Base-by-base conservation (phyloP, 2,329 filamentous ascomycete genomes). In the Paracamarosporium sp. region DNA sequence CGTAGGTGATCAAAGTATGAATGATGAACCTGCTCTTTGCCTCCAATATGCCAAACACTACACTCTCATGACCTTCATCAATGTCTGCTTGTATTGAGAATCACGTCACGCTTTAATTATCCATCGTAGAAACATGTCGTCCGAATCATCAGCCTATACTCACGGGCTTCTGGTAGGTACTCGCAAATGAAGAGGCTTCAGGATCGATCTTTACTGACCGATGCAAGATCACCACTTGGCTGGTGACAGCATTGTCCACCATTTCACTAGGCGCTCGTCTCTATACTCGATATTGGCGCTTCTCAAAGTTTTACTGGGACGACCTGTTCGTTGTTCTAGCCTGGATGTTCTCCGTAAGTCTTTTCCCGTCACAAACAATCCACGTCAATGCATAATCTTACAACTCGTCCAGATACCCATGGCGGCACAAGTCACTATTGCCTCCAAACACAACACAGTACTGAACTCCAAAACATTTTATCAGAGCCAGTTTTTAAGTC, bases 271-370 rank as follows among this genome's bases (percentile, higher is more conserved):
- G 31, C 9, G 52, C 30, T 30, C 53, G 48, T 15, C 28, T 59
- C 17, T 55, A 28, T 24, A 51, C 47, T 1, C 38, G 47, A 33
- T 53, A 43, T 27, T 50, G 48, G 30, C 55, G 45, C 28, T 59
- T 59, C 33, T 45, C 53, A 8, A 51, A 48, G 17, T 47, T 59
- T 36, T 59, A 46, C n/a, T 59, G 57, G 57, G 57, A 59, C 33
- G 57, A 59, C 44, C 27, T 56, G 11, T 56, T 55, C 22, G 57
- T 59, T 7, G 25, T 55, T 25, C 17, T 56, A 15, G 54, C 47
- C 40, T 59, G 46, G 40, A 45, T 35, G 2, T 20, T 53, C 17
- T 36, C 48, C 13, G 46, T 53, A 13, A 20, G 41, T 59, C 31
- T 9, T 30, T 11, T 15, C 35, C 13, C 24, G 41, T 20, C 22